These are phyloP conservation scores for Aspergillus neoniger DNA, from an alignment of 2,329 filamentous ascomycete species.

Conservation along the genomic window DNA sequence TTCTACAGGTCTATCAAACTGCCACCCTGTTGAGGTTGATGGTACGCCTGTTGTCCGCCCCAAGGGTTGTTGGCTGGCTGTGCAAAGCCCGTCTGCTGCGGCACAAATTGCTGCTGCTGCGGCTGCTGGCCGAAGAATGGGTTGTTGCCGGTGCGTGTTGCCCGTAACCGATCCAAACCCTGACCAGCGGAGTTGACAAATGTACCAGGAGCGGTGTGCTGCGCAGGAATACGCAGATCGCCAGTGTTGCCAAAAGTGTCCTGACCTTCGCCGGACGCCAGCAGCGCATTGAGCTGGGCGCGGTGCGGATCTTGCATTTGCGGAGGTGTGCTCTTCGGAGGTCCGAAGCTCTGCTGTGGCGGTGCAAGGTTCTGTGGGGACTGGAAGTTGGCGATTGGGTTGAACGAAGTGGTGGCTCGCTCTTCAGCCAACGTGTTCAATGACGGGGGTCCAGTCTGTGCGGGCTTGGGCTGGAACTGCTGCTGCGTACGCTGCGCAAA, in stretches of 20 bases:
- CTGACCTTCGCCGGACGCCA: conserved; percentile 85
- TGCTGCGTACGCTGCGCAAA: conserved; percentile 67
- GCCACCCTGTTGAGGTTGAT: conserved; percentile 50
- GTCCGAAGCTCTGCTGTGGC: conserved; percentile 26
- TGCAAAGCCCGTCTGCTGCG: conserved; percentile 49
- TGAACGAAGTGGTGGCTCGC: conserved; percentile 69
- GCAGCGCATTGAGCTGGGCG: conserved; percentile 79
- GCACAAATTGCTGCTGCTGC: conserved; percentile 54
- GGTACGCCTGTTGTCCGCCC: conserved; percentile 50
- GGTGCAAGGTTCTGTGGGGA: conserved; percentile 35
- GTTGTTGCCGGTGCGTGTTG: conserved; percentile 73
- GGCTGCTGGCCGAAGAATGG: conserved; percentile 75
- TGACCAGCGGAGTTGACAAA: conserved; percentile 95
- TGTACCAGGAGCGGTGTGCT: conserved; percentile 92
- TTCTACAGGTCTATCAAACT: conserved; percentile 64
- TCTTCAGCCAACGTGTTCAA: conserved; percentile 80
- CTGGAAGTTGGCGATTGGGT: conserved; percentile 54
- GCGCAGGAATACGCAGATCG: conserved; percentile 88
- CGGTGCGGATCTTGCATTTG: conserved; percentile 57
- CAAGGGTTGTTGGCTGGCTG: conserved; percentile 58
- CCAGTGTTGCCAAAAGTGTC: conserved; percentile 99
- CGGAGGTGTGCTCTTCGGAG: conserved; percentile 36
- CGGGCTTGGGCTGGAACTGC: conserved; percentile 56
- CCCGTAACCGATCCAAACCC: conserved; percentile 71
- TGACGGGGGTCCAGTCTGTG: conserved; percentile 64